A percentile compares a stretch with the other conserved stretches of the same genome.
phyloP scores from a whole-genome alignment of 352 stramenopile genomes.

The Bremia lactucae region DNA sequence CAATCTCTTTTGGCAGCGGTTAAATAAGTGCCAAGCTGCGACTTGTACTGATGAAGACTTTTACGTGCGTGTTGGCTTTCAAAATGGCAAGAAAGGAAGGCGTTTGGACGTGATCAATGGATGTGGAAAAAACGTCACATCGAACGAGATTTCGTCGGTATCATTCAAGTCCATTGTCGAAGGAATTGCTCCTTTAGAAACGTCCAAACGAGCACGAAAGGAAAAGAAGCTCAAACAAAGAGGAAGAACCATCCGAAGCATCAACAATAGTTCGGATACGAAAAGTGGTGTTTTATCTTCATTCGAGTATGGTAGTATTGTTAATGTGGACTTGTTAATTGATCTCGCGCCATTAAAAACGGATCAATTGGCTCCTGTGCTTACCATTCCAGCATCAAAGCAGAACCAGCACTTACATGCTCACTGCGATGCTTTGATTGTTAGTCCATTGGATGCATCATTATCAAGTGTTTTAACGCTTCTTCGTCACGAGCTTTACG shows the following conservation, averaged over 20 bases:
- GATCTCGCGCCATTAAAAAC: conserved; percentile 20
- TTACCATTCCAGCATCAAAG: conserved; percentile 24
- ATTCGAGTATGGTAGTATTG: conserved; percentile 50
- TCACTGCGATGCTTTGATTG: conserved; percentile 30
- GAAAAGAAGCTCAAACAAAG: conserved; percentile 25
- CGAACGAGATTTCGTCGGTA: conserved; percentile 2
- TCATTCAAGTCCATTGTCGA: conserved; percentile 8
- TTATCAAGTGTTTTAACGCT: conserved; percentile 4
- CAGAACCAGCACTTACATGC: conserved; percentile 9
- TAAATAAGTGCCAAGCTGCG: conserved; percentile 22
- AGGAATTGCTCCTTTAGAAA: conserved; percentile 4
- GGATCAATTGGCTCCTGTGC: conserved; percentile 10
- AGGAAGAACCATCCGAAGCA: conserved; percentile 22
- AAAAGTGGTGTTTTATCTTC: conserved; percentile 17
- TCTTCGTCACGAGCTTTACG: conserved; percentile 17
- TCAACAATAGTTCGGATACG: conserved; percentile 11
- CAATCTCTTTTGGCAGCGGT: conserved; percentile 8
- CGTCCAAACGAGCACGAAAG: conserved; percentile 14
- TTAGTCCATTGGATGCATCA: conserved; percentile 22
- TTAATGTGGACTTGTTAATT: conserved; percentile 34
- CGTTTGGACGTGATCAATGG: conserved; percentile 23
- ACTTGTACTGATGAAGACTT: conserved; percentile 12
- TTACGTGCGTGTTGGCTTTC: conserved; percentile 28
- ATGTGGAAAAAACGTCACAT: conserved; percentile 16
- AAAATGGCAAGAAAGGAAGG: conserved; percentile 10